Evolutionary conservation across 2,329 filamentous ascomycete species (phyloP).

Genomic region (Epichloe coenophiala): DNA sequence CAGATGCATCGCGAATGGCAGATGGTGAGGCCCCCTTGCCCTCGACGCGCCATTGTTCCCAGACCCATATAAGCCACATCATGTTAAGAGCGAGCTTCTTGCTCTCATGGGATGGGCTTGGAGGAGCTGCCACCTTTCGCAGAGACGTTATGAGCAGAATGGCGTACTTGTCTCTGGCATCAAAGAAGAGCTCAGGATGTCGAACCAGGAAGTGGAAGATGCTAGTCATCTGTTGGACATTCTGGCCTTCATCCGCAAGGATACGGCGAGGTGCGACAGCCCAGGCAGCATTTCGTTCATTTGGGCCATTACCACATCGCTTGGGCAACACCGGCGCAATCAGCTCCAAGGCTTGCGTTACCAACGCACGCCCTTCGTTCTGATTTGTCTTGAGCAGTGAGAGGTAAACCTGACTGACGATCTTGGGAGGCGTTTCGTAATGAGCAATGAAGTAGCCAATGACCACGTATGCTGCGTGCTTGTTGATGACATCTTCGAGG

Average conservation of each 20-base stretch:
- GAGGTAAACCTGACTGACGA: conserved; percentile 88
- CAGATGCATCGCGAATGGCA: conserved; percentile 31
- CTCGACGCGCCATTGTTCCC: conserved; percentile 74
- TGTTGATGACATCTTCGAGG: conserved; percentile 98
- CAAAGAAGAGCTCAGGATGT: conserved; percentile 88
- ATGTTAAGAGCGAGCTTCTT: conserved; percentile 85
- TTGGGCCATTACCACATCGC: conserved; percentile 55
- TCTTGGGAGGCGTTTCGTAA: conserved; percentile 93
- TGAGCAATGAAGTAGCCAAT: conserved; percentile 96
- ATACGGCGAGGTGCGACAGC: conserved; percentile 82
- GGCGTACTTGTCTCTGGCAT: conserved; percentile 83
- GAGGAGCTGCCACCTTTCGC: conserved; percentile 71
- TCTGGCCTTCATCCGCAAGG: conserved; percentile 84
- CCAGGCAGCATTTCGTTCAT: conserved; percentile 72
- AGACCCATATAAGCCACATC: conserved; percentile 81
- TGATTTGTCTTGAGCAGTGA: conserved; percentile 85
- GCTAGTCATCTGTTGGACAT: conserved; percentile 87
- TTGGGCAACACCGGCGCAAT: conserved; percentile 90
- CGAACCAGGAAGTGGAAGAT: conserved; percentile 95
- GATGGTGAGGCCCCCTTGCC: conserved; percentile 28
- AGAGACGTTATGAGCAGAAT: conserved; percentile 79
- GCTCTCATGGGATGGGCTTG: conserved; percentile 77
- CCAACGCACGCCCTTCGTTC: conserved; percentile 80
- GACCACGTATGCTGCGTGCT: conserved; percentile 92
- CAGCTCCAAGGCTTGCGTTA: conserved; percentile 87